These are phyloP conservation scores for Verticillium nonalfalfae DNA, from an alignment of 2,329 filamentous ascomycete species.

Conservation along the genomic window DNA sequence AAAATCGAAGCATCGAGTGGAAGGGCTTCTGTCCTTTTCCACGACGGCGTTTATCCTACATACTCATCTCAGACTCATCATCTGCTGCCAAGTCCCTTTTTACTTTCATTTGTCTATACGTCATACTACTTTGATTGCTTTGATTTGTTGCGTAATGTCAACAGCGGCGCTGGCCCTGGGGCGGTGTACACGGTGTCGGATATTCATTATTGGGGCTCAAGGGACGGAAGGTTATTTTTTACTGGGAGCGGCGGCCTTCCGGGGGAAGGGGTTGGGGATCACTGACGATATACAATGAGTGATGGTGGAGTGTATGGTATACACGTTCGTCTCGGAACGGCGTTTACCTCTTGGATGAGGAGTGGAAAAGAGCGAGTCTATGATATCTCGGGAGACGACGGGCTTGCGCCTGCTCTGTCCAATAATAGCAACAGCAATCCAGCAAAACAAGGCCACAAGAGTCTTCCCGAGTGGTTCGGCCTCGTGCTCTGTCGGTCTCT, in stretches of 20 bases:
- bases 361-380: too few species aligned
- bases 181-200: background rate
- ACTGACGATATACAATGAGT: background rate
- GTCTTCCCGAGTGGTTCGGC: too few species aligned
- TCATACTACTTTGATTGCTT: background rate
- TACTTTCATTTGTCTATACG: background rate
- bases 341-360: too few species aligned
- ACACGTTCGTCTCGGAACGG: background rate
- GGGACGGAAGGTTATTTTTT: background rate
- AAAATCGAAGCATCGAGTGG: background rate
- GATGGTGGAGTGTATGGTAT: background rate
- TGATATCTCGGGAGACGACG: too few species aligned
- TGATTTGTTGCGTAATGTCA: background rate
- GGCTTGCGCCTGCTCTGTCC: too few species aligned
- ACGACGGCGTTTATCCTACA: background rate
- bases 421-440: too few species aligned
- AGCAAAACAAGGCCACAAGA: too few species aligned
- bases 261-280: background rate
- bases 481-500: too few species aligned
- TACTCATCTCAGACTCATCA: background rate
- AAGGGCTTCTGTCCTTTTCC: background rate
- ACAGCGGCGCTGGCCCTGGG: background rate
- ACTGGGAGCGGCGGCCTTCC: background rate
- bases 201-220: background rate
- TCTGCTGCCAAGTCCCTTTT: background rate